These are phyloP conservation scores for Cyclostephanos invisitatus DNA, from an alignment of 108 stramenopile species.

Conservation along the genomic window DNA sequence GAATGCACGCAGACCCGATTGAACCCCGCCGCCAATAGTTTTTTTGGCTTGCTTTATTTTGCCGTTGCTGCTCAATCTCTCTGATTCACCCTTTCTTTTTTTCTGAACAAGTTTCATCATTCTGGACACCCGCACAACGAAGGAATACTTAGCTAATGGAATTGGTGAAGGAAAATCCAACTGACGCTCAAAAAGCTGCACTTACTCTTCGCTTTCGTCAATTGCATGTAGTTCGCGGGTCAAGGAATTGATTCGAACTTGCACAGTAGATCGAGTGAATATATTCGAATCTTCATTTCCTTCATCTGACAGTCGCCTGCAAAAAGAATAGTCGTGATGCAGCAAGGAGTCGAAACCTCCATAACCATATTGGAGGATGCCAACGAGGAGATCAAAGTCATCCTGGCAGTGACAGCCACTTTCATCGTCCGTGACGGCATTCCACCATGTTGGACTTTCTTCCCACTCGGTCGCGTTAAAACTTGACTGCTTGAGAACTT, in stretches of 20 bases:
- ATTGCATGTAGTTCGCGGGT: conserved; percentile 67
- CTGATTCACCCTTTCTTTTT: conserved; percentile 23
- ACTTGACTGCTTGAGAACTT: conserved; percentile 53
- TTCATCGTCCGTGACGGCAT: conserved; percentile 12
- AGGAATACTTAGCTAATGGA: neutral
- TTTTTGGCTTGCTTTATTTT: conserved; percentile 34
- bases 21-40: conserved; percentile 27
- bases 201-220: conserved; percentile 59
- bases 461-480: conserved; percentile 60
- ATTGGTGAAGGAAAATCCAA: conserved; percentile 2
- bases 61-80: conserved; percentile 12
- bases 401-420: conserved; percentile 29
- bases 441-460: conserved; percentile 72
- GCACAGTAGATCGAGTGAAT: conserved; percentile 58
- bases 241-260: conserved; percentile 63
- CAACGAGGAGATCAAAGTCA: conserved; percentile 49
- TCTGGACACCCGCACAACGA: conserved; percentile 9
- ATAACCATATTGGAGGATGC: conserved; percentile 53
- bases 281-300: conserved; percentile 13
- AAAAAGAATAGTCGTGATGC: conserved; percentile 38
- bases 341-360: conserved; percentile 53
- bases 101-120: conserved; percentile 43
- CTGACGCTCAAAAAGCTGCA: neutral
- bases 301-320: conserved; percentile 18
- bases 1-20: conserved; percentile 41